Evolutionary conservation across 495 filamentous ascomycete genomes (phyloP), one percentile per base, ranked within the genome.

Genomic region (Neohortaea acidophila): DNA sequence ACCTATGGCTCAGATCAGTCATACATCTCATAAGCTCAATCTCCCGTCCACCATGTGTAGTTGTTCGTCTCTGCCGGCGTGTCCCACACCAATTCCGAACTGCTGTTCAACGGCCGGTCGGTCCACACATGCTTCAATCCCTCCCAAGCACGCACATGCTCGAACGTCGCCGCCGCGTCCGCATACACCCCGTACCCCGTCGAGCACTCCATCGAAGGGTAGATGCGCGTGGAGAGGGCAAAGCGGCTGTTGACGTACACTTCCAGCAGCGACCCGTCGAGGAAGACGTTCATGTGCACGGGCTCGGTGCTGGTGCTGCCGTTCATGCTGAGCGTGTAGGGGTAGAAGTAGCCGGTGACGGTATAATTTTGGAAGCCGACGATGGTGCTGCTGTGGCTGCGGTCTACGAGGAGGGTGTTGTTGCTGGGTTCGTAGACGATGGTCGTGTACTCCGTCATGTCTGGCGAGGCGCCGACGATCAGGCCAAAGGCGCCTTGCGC

Each of bases 181-280:
- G 56, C 43, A 33, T 51, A 61, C 19, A 58, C 39, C 11, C 58
- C 56, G 27, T 53, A 53, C 21, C 49, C 47, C 5, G 52, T 58
- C 31, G 44, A 51, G 36, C 51, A 56, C 10, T 26, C 37, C 22
- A 46, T 47, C 19, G 38, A 41, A 17, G 56, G 56, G 32, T 59
- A 61, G 31, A 59, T 56, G 19, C 58, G 51, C 4, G 55, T 61
- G 4, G 58, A 51, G 10, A 61, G 49, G 5, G 46, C 45, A 33
- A 61, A 61, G 8, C 56, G 52, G 18, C 55, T 54, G 39, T 61
- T 61, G 26, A 56, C 45, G 33, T 53, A 54, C 11, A 61, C 46
- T 36, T 61, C 58, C 15, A 59, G 19, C 18, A 59, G 34, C 2
- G 52, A 56, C 15, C 58, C 56, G 33, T 61, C 56, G 10, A 59